These are phyloP conservation scores for Heterobasidion occidentale DNA, from an alignment of 1,284 basidiomycete species.

Conservation along the genomic window DNA sequence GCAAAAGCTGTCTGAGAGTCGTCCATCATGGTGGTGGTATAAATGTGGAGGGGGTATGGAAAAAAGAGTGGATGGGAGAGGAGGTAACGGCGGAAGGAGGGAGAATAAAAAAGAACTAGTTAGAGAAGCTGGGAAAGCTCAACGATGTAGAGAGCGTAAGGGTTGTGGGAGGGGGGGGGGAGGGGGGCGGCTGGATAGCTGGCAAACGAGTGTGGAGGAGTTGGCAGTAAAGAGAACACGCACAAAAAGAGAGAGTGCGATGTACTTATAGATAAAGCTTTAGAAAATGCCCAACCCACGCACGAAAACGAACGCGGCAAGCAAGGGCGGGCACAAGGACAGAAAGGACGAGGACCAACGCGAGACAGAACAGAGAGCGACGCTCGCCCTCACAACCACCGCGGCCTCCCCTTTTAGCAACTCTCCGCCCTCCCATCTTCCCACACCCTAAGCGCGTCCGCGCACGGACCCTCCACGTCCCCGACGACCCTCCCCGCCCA, in stretches of 20 bases:
- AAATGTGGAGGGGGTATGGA: slow-evolving; percentile 15
- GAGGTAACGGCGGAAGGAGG: slow-evolving; percentile 30
- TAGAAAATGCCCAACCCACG: slow-evolving; percentile 4
- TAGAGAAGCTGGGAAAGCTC: slow-evolving; percentile 21
- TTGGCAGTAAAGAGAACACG: slow-evolving; percentile 35
- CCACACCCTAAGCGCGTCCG: neutral
- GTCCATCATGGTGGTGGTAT: slow-evolving; percentile 43
- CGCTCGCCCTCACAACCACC: neutral
- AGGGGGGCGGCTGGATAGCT: neutral
- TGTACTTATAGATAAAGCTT: slow-evolving; percentile 37
- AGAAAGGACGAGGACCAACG: neutral
- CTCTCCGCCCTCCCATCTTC: neutral
- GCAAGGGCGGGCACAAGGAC: neutral
- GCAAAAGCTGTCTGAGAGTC: slow-evolving; percentile 65
- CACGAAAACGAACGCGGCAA: slow-evolving; percentile 4
- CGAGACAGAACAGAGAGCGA: neutral
- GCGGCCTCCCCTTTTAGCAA: neutral
- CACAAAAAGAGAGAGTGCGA: slow-evolving; percentile 38
- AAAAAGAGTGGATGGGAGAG: slow-evolving; percentile 23
- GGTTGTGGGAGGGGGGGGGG: slow-evolving; percentile 12
- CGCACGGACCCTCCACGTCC: neutral
- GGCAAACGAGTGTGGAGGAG: slow-evolving; percentile 30
- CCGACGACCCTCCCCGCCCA: too few species aligned
- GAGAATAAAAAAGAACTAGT: slow-evolving; percentile 26
- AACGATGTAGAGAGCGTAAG: slow-evolving; percentile 21